phyloP scores from a whole-genome alignment of 2,329 filamentous ascomycete species.

The Phyllosticta citriasiana region DNA sequence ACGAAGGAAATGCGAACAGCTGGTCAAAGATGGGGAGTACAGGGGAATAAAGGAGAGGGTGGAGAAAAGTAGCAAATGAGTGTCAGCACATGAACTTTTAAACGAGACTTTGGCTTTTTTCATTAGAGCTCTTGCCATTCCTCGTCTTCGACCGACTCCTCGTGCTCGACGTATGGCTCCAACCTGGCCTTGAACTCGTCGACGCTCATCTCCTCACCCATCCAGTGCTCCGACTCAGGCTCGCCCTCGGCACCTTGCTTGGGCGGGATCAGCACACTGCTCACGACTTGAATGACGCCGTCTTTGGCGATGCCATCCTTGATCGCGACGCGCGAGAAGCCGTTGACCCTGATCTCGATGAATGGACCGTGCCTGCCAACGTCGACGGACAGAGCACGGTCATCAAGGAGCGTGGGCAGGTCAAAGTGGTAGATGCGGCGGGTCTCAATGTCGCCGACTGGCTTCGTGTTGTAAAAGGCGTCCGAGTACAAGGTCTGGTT shows the following conservation, averaged over 20 bases:
- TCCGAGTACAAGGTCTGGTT: constrained; percentile 76
- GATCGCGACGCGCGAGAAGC: constrained; percentile 53
- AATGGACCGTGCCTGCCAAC: constrained; percentile 58
- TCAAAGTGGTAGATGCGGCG: constrained; percentile 44
- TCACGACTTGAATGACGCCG: constrained; percentile 72
- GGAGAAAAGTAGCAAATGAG: background rate
- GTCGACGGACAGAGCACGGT: constrained; percentile 59
- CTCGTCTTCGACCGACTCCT: constrained; percentile 10
- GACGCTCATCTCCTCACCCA: constrained; percentile 38
- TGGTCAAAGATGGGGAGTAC: background rate
- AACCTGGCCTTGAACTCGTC: constrained; percentile 51
- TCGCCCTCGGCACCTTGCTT: constrained; percentile 38
- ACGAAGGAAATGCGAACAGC: background rate
- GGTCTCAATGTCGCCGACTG: background rate
- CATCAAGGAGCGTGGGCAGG: constrained; percentile 60
- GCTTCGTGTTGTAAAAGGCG: constrained; percentile 54
- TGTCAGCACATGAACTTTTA: background rate
- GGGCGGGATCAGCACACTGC: constrained; percentile 66
- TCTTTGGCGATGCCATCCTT: constrained; percentile 65
- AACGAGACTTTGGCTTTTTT: background rate
- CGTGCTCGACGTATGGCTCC: constrained; percentile 20
- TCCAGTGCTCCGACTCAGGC: constrained; percentile 19
- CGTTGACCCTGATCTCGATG: constrained; percentile 66
- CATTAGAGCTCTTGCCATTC: constrained; percentile 7
- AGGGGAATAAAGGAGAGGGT: background rate